A percentile compares a stretch with the other conserved stretches of the same genome.
phyloP scores from a whole-genome alignment of 169 alveolate species.

The Eimeria falciformis region DNA sequence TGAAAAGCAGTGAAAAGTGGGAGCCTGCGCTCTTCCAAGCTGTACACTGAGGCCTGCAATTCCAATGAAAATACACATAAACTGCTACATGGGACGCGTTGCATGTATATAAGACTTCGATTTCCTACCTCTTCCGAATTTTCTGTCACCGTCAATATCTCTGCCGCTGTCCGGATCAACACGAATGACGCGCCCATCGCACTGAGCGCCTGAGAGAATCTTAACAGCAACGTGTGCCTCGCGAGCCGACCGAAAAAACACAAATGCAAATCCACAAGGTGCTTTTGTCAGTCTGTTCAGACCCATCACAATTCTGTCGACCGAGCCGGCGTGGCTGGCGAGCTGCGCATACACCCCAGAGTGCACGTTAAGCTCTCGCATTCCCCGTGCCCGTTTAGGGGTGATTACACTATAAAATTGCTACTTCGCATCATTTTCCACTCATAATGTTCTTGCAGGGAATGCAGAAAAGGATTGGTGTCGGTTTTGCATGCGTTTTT shows the following conservation, averaged over 20 bases:
- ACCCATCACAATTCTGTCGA: slow-evolving; percentile 93
- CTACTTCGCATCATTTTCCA: too few relatives aligned
- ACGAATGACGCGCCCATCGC: slow-evolving; percentile 84
- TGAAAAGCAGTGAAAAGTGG: too few relatives aligned
- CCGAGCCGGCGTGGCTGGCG: slow-evolving; percentile 90
- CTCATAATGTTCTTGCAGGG: too few relatives aligned
- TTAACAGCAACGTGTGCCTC: slow-evolving; percentile 86
- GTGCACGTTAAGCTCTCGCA: too few relatives aligned
- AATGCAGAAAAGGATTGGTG: too few relatives aligned
- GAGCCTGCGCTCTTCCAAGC: too few relatives aligned
- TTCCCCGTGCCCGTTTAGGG: too few relatives aligned
- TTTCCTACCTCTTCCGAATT: slow-evolving; percentile 81
- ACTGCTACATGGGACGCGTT: too few relatives aligned
- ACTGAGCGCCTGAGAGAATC: slow-evolving; percentile 77
- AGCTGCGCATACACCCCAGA: slow-evolving; percentile 65
- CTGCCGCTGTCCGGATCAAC: slow-evolving; percentile 85
- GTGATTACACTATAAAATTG: too few relatives aligned
- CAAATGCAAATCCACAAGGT: slow-evolving; percentile 96
- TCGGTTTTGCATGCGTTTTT: neutral
- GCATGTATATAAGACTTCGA: neutral
- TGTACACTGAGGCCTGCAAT: too few relatives aligned
- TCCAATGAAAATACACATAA: too few relatives aligned
- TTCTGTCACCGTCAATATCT: slow-evolving; percentile 80
- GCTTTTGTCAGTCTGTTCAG: slow-evolving; percentile 87
- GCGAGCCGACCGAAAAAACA: slow-evolving; percentile 88